Evolutionary conservation across 139 green algal species (phyloP).

Genomic region (Asterochloris erici): DNA sequence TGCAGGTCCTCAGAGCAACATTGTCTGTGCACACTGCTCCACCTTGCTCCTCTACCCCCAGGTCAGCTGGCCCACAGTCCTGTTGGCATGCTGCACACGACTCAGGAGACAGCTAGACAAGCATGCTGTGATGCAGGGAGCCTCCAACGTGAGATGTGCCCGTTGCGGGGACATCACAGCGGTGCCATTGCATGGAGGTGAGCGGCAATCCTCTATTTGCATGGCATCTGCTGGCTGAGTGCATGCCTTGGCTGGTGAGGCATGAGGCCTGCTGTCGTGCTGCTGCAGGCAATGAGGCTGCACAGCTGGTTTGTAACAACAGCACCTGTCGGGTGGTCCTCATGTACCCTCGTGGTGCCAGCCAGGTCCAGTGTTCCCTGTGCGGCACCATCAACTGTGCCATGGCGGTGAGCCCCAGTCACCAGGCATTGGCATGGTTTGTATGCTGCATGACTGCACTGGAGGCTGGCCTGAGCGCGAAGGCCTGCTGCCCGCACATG

Average conservation of each 20-base stretch:
- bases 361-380: constrained; percentile 89
- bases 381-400: constrained; percentile 81
- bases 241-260: not conserved
- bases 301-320: constrained; percentile 89
- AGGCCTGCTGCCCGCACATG: not conserved
- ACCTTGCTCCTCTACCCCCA: constrained; percentile 82
- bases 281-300: constrained; percentile 48
- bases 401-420: constrained; percentile 19
- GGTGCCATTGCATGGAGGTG: constrained; percentile 53
- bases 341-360: constrained; percentile 85
- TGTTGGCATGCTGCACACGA: not conserved
- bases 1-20: constrained; percentile 41
- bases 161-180: constrained; percentile 79
- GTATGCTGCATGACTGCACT: not conserved
- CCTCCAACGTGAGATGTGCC: constrained; percentile 86
- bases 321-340: constrained; percentile 75
- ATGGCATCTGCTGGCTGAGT: not conserved
- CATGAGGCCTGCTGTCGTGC: not conserved
- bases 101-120: not conserved
- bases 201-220: not conserved
- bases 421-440: not conserved
- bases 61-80: constrained; percentile 13
- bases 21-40: constrained; percentile 76
- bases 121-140: constrained; percentile 52
- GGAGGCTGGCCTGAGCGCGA: not conserved